Evolutionary conservation across 2,329 filamentous ascomycete species (phyloP), one percentile per base, ranked within the genome.

Genomic region (Nigrospora oryzae): DNA sequence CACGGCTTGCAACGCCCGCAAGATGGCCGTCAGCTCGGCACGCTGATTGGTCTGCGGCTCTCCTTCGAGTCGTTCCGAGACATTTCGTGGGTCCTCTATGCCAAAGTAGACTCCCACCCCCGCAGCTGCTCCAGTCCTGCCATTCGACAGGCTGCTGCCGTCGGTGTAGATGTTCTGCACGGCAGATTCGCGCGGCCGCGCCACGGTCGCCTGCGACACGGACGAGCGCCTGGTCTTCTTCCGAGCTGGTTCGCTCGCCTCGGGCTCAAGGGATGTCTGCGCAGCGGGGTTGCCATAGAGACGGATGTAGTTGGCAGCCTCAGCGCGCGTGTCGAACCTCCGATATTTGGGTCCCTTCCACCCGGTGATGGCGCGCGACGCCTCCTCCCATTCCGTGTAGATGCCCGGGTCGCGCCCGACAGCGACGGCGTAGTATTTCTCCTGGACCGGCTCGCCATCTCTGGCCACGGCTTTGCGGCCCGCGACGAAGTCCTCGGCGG

Each of bases 31-130:
- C 47, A 98, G 72, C 67, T 98, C 93, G n/a, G 91, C 93, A 3
- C 93, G 86, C 63, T 97, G 89, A 61, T 98, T 98, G 1, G 93
- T 97, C 65, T 97, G 93, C 11, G 74, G 72, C 14, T 75, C 70
- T 42, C 89, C 89, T 42, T 73, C 66, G 3, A 96, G 76, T 4
- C 82, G 80, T 64, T 94, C 89, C 12, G 86, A 87, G 19, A 95
- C 61, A 58, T 83, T 83, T 51, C 80, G 72, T 28, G 65, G 50
- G 56, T 85, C 81, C 2, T 62, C 62, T 15, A 61, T 54, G 6
- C 79, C 81, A 55, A 85, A 85, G 55, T 63, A 85, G 28, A 84
- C 81, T 19, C 81, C 81, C 1, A 84, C 67, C 3, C 81, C 81
- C 8, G 79, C 81, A 30, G 63, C 57, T 2, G 79, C 71, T n/a